Evolutionary conservation across 2,329 filamentous ascomycete species (phyloP).

Genomic region (Colletotrichum simmondsii): DNA sequence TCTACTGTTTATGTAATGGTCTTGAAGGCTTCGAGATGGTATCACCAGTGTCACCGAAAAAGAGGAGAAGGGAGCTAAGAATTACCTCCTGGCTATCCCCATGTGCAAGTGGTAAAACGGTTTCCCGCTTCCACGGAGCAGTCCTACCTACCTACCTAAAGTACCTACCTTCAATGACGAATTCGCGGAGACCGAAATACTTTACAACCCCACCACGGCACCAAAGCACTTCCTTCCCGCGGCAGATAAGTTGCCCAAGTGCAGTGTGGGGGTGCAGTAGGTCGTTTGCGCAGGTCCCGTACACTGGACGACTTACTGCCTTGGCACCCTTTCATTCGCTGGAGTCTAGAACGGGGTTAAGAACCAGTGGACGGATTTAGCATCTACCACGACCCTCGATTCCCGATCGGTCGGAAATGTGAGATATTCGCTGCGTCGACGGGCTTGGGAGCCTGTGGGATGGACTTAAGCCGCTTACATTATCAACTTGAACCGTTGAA

Average conservation of each 20-base stretch:
- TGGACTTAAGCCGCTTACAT: constrained; percentile 5
- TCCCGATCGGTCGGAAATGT: constrained; percentile 25
- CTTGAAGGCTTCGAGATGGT: background rate
- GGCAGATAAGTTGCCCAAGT: background rate
- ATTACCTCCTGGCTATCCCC: too few relatives aligned
- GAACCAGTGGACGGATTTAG: constrained; percentile 14
- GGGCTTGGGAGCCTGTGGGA: too few relatives aligned
- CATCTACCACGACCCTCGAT: constrained; percentile 9
- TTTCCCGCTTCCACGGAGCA: background rate
- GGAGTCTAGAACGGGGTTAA: background rate
- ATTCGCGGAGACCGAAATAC: background rate
- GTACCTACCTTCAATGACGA: background rate
- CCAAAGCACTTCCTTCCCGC: background rate
- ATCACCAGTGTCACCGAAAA: background rate
- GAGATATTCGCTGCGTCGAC: background rate
- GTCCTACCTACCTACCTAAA: background rate
- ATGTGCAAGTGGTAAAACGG: too few relatives aligned
- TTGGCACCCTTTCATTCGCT: background rate
- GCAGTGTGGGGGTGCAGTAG: background rate
- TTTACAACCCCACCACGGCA: background rate
- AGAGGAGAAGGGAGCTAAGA: background rate
- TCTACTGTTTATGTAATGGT: background rate
- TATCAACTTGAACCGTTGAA: background rate
- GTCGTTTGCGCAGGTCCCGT: background rate
- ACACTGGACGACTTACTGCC: background rate